phyloP scores from a whole-genome alignment of 805 yeast genomes.

The Kodamaea fukazawae region DNA sequence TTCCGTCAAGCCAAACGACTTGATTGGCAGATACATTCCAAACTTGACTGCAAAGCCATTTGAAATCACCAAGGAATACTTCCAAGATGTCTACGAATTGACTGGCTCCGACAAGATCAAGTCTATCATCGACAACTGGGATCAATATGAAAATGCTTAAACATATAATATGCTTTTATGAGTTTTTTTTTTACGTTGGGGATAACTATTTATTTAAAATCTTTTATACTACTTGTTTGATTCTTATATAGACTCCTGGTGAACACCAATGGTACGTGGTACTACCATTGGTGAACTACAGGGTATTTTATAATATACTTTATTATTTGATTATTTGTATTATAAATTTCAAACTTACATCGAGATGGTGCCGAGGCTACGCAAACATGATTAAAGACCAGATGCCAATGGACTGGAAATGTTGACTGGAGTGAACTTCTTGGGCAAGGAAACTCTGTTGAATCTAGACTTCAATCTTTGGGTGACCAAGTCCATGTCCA shows the following conservation, averaged over 20 bases:
- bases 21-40: conserved; percentile 95
- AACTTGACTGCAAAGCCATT: conserved; percentile 98
- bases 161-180: not conserved
- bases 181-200: conserved; percentile 5
- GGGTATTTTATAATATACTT: conserved; percentile 1
- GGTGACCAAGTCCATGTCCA: conserved; percentile 85
- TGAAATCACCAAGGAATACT: conserved; percentile 92
- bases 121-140: conserved; percentile 93
- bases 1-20: conserved; percentile 90
- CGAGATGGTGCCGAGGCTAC: no score
- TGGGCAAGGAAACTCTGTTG: conserved; percentile 84
- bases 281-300: conserved; percentile 9
- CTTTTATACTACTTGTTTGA: conserved; percentile 4
- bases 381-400: no score
- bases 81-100: conserved; percentile 90
- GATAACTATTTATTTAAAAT: conserved; percentile 3
- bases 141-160: conserved; percentile 60
- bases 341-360: no score
- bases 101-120: conserved; percentile 91
- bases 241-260: conserved; percentile 2
- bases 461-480: conserved; percentile 80
- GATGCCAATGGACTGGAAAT: conserved; percentile 63
- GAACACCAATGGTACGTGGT: conserved; percentile 14
- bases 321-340: not conserved
- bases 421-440: conserved; percentile 85